Evolutionary conservation across 805 yeast species (phyloP), one percentile per base, ranked within the genome.

Genomic region (Lachancea meyersii): DNA sequence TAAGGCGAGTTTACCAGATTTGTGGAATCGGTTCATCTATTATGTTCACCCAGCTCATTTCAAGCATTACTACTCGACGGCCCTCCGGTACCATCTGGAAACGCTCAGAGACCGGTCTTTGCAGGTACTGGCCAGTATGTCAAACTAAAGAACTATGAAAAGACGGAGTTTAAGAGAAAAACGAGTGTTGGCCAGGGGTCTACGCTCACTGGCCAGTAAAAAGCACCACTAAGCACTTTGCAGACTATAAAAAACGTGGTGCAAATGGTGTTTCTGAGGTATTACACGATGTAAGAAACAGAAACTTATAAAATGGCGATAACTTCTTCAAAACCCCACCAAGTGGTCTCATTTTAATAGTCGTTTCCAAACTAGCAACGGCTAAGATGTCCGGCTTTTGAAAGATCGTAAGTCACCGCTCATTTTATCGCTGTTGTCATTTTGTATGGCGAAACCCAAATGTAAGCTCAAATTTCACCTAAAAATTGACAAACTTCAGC

Each of bases 51-150:
- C 38, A 6, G 17, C 23, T 4, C 9, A 11, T 30, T 27, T 23
- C 30, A 14, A 21, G 7, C 4, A 16, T 4, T 30, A 30, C 41
- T 38, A 30, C 21, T 23, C 41, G 10, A 8, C 28, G 20, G 34
- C 28, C 5, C 30, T 38, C 2, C 22, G n/a, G 18, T 16, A 30
- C 3, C 41, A 30, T 3, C 22, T 38, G 14, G 42, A 22, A 8
- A 35, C 21, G 13, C 21, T 31, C 20, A 27, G 42, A 10, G 30
- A 22, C 14, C 36, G 31, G 7, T 39, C 33, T 6, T 4, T 39
- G 20, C 36, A 18, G 16, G 21, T 39, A 23, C 23, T 39, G 30
- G 28, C 42, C 21, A 31, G 18, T 22, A 17, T 39, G 23, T 39
- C 32, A 23, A 28, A 21, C 20, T 22, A 22, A 14, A 5, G 9